Conservation (phyloP, 495 filamentous ascomycete species). For the Hyaloscypha hepaticicola region DNA sequence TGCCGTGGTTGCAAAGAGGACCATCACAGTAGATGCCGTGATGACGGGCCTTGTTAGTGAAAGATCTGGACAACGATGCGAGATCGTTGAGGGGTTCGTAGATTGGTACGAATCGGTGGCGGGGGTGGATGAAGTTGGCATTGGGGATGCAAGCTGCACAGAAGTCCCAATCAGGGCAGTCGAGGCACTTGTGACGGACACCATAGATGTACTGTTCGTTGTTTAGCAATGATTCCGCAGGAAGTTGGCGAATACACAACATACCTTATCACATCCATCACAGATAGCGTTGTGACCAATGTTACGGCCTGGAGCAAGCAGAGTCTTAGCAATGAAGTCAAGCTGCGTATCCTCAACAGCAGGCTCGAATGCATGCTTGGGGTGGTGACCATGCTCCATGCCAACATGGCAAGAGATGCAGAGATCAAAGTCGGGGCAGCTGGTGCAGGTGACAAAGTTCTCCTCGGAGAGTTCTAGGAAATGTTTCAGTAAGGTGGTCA, state of each 20-base stretch:
- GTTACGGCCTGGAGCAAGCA: conserved; percentile 79
- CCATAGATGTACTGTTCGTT: conserved; percentile 67
- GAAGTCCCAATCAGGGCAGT: conserved; percentile 97
- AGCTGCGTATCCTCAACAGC: conserved; percentile 57
- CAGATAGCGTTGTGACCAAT: conserved; percentile 84
- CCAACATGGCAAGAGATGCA: conserved; percentile 77
- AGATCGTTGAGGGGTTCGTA: conserved; percentile 71
- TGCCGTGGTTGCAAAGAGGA: conserved; percentile 71
- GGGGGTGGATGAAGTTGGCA: conserved; percentile 67
- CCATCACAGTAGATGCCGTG: conserved; percentile 93
- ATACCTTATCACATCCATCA: conserved; percentile 81
- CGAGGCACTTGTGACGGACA: conserved; percentile 94
- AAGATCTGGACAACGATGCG: conserved; percentile 33
- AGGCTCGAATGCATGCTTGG: conserved; percentile 75
- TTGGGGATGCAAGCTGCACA: conserved; percentile 74
- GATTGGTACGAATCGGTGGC: conserved; percentile 87
- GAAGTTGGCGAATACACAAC: not conserved
- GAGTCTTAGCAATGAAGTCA: conserved; percentile 53
- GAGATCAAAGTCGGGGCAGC: conserved; percentile 89
- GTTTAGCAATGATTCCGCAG: conserved; percentile 33
- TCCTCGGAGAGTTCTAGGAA: conserved; percentile 65
- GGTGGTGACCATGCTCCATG: conserved; percentile 88
- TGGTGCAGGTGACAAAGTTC: conserved; percentile 79
- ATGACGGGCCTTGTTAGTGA: conserved; percentile 55
- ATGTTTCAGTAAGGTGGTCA: conserved; percentile 16